Evolutionary conservation across 148 eudicot genomes (phyloP), one percentile per base, ranked within the genome.

Genomic region (Salicornia ramosissima): DNA sequence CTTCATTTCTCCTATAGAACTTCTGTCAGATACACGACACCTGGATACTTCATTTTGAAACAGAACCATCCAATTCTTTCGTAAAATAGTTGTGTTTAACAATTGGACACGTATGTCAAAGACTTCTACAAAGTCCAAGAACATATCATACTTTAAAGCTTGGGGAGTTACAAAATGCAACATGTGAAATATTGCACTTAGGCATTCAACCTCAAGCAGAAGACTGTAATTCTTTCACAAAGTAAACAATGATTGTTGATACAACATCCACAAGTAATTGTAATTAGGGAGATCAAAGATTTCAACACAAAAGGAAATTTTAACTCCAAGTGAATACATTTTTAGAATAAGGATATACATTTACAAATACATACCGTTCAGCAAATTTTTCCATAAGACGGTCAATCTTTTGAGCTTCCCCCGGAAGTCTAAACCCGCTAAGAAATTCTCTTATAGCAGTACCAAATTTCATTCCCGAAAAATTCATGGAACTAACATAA

Each of bases 371-470:
- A 67, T 82, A 94, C 98, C 98, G 97, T 71, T 90, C 98, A 5
- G 97, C 98, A 82, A 94, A 94, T 70, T 94, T 94, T 68, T 94
- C 98, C 98, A 94, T 94, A 49, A 94, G 89, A 64, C 97, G 97
- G 79, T 94, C 98, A 76, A 94, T 94, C 88, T 94, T 94, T 73
- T 94, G 98, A 77, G 98, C 98, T 87, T 94, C 98, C 74, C 98
- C 97, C 47, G 98, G 98, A 84, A 94, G 96, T 78, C 98, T 87
- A 75, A 94, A 94, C 33, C 97, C 98, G 79, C 79, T 84, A 46
- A 94, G 96, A 65, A 88, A 94, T 69, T 87, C 91, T 34, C 98
- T 96, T 43, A 94, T 82, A 34, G 98, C 98, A 80, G 87, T 53
- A 73, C 80, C 92, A 84, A 94, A 94, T 59, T 88, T 84, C 97